Percentiles rank a stretch among this genome's conserved stretches.
phyloP scores from a whole-genome alignment of 176 grass and related monocot genomes.

The Pontederia paniculata region DNA sequence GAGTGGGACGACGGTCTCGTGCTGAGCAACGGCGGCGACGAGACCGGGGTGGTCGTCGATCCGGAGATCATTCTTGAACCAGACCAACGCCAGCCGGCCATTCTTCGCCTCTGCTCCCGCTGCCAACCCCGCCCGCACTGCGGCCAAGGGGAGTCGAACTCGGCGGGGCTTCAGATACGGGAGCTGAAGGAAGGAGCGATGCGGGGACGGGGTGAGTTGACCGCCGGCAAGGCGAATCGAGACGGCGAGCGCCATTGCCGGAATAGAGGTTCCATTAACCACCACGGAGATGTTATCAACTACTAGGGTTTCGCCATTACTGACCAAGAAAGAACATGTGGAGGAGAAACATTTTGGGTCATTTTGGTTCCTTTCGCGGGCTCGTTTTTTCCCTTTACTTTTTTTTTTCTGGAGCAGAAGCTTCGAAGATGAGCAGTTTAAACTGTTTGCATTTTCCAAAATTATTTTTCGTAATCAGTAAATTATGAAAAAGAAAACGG shows the following conservation, averaged over 20 bases:
- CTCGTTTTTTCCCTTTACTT: no score
- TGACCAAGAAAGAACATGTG: no score
- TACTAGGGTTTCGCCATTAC: conserved; percentile 37
- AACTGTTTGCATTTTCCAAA: no score
- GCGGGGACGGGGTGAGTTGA: neutral
- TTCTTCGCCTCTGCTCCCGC: neutral
- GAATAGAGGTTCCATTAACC: conserved; percentile 36
- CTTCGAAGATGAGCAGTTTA: no score
- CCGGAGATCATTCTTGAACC: conserved; percentile 98
- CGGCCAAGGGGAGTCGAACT: neutral
- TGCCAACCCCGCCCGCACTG: conserved; percentile 3
- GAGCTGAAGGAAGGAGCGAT: conserved; percentile 7
- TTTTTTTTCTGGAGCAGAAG: no score
- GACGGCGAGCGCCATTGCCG: conserved; percentile 54
- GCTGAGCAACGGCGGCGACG: conserved; percentile 41
- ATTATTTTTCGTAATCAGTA: no score
- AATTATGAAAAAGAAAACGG: no score
- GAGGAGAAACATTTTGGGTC: no score
- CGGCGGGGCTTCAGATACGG: conserved; percentile 4
- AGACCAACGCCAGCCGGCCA: conserved; percentile 51
- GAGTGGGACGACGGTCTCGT: conserved; percentile 56
- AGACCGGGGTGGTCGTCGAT: conserved; percentile 73
- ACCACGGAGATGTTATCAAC: conserved; percentile 33
- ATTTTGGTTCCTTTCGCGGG: no score
- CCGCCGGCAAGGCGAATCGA: conserved; percentile 16